A percentile compares a stretch with the other conserved stretches of the same genome.
Evolutionary conservation across 2,329 filamentous ascomycete genomes (phyloP).

Genomic region (Dothiorella sarmentorum): DNA sequence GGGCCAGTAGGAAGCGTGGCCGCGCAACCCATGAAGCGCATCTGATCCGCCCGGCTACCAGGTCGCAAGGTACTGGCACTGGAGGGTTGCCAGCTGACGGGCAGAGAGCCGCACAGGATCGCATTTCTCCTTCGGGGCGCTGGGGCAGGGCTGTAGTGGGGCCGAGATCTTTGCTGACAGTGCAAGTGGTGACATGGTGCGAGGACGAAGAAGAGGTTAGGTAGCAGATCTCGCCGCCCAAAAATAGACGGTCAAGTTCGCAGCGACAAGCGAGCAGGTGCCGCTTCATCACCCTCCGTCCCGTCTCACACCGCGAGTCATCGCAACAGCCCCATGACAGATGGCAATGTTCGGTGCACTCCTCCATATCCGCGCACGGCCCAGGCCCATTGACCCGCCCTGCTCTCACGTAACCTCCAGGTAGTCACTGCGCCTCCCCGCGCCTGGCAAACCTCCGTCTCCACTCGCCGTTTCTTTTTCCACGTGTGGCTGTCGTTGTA

Average conservation of each 20-base stretch:
- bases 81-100: neutral
- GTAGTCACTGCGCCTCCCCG: constrained; percentile 1
- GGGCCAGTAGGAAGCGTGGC: constrained; percentile 12
- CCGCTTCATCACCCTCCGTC: neutral
- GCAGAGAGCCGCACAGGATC: neutral
- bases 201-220: too few species aligned
- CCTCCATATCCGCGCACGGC: neutral
- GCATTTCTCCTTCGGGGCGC: neutral
- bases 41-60: neutral
- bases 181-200: constrained; percentile 2
- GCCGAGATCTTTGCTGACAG: neutral
- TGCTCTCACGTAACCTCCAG: constrained; percentile 14
- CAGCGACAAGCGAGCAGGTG: neutral
- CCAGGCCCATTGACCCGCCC: neutral
- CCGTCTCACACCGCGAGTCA: constrained; percentile 1
- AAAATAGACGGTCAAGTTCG: constrained; percentile 8
- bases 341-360: too few species aligned
- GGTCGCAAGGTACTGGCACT: neutral
- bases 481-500: constrained; percentile 1
- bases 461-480: constrained; percentile 5
- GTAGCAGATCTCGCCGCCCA: neutral
- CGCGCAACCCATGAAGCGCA: constrained; percentile 1
- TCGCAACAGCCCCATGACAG: neutral
- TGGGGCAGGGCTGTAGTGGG: constrained; percentile 2
- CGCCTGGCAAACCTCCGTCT: neutral